These are phyloP conservation scores for Phialemonium atrogriseum DNA, from an alignment of 2,329 filamentous ascomycete species.

Conservation along the genomic window DNA sequence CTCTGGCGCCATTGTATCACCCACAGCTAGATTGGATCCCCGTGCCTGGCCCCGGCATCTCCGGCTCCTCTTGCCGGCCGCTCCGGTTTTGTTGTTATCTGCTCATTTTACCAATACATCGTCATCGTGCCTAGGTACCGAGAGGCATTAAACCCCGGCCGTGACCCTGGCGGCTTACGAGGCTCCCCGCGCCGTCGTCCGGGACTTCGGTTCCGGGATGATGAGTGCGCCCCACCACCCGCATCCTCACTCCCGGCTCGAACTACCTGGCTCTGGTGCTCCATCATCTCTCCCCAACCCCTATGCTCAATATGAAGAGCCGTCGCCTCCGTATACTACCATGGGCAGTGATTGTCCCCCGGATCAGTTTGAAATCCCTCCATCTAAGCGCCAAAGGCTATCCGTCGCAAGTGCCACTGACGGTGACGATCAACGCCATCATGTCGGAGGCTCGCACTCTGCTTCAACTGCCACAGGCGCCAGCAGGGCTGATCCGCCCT, in stretches of 20 bases:
- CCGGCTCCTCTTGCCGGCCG: too few relatives aligned
- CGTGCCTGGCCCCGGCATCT: too few relatives aligned
- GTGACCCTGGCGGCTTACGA: conserved; percentile 28
- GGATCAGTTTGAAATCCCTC: conserved; percentile 15
- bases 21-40: too few relatives aligned
- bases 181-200: conserved; percentile 21
- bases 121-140: neutral
- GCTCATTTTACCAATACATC: neutral
- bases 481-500: too few relatives aligned
- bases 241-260: conserved; percentile 12
- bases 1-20: too few relatives aligned
- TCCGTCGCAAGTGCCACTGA: conserved; percentile 7
- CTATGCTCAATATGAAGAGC: conserved; percentile 14
- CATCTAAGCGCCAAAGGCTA: conserved; percentile 19
- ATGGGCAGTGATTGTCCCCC: conserved; percentile 11
- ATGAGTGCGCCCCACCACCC: conserved; percentile 30
- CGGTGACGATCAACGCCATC: neutral
- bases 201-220: conserved; percentile 24
- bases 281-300: conserved; percentile 13
- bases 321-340: conserved; percentile 21
- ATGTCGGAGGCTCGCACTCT: too few relatives aligned
- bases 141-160: conserved; percentile 11
- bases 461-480: too few relatives aligned
- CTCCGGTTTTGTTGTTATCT: too few relatives aligned
- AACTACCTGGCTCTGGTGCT: neutral